Evolutionary conservation across 495 filamentous ascomycete genomes (phyloP), one percentile per base, ranked within the genome.

Genomic region (Pyrenopolyporus hunteri): DNA sequence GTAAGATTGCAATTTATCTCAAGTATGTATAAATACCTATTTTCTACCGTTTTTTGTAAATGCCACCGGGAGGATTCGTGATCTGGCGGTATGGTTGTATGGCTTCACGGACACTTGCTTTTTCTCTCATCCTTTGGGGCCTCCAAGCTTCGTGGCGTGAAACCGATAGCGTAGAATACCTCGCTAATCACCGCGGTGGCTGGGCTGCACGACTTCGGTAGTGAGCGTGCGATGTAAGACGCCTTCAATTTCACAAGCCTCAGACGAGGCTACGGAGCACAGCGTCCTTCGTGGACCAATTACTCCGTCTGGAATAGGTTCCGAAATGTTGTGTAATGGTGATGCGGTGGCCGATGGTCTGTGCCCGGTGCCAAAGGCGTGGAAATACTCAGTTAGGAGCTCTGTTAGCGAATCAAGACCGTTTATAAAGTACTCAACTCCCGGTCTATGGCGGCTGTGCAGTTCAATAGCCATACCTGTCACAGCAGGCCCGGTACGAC

Each of bases 401-500:
- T 33, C 4, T 6, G 35, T 14, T 13, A 35, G 17, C 29, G 31
- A 49, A 35, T 49, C 29, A 49, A 35, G 6, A 16, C 23, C 13
- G 35, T n/a, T 33, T n/a, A 33, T 26, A 45, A n/a, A n/a, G 25
- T 22, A 45, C 16, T 35, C 2, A 17, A 22, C 8, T 35, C 45
- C 45, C 28, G 45, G 45, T 49, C 17, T 25, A 11, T 35, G 45
- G 45, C 19, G 29, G 17, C 45, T 20, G 17, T 14, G 29, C 17
- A 49, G 45, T 13, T 33, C 29, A 49, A 33, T 35, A 20, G 1
- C 20, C 11, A 49, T 39, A 42, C 20, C 57, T 63, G 29, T 31
- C 53, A 55, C 33, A 23, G 47, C 55, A 55, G 26, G 54, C 55
- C 31, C 11, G 29, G 40, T 58, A 33, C 43, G 60, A 59, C 54